Conservation (phyloP, 176 grass and related monocot genomes). For the Hordeum marinum region DNA sequence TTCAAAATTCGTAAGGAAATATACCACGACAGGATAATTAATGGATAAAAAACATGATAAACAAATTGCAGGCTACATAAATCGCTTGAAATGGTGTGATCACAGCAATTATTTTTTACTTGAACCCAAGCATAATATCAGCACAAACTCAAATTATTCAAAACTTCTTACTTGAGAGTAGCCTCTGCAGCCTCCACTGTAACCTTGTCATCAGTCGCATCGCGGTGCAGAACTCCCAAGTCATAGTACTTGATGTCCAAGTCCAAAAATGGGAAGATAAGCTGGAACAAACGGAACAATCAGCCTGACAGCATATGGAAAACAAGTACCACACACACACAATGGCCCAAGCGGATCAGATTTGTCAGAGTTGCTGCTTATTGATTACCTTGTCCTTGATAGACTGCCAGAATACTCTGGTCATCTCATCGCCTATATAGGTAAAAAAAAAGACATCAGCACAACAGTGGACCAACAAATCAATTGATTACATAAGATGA, state of each 20-base stretch:
- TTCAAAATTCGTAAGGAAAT: not conserved
- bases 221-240: conserved; percentile 75
- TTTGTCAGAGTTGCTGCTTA: not conserved
- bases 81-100: not conserved
- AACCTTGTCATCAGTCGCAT: conserved; percentile 94
- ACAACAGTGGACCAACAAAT: not conserved
- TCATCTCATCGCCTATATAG: conserved; percentile 89
- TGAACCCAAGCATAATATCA: not conserved
- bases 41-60: not conserved
- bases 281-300: conserved; percentile 40
- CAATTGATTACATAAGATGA: not conserved
- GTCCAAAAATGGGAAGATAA: conserved; percentile 89
- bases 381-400: conserved; percentile 90
- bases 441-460: conserved; percentile 15
- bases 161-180: conserved; percentile 71
- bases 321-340: not conserved
- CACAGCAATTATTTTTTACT: not conserved
- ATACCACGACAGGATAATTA: not conserved
- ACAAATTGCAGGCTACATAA: not conserved
- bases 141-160: not conserved
- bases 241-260: conserved; percentile 98
- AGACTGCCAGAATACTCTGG: conserved; percentile 87
- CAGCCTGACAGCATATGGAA: not conserved
- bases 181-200: conserved; percentile 95
- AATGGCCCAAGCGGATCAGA: not conserved